Percentiles rank a stretch among this genome's conserved stretches.
Conservation (phyloP, 1,139 yeast genomes). For the Geotrichum reessii region DNA sequence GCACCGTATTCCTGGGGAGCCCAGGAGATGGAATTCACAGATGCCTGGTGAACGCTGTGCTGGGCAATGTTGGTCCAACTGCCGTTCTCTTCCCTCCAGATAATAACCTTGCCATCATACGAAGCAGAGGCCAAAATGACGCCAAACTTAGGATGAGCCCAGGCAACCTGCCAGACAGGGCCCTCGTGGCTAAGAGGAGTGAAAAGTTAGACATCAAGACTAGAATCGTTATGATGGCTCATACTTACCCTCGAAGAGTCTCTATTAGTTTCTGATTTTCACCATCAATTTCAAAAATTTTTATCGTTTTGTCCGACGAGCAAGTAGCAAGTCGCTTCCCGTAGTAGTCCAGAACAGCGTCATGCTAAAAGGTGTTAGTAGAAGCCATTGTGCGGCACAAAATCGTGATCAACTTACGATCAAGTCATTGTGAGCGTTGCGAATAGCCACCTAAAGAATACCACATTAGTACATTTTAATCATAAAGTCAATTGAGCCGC, state of each 20-base stretch:
- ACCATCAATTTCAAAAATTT: slow-evolving; percentile 85
- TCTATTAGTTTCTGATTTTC: slow-evolving; percentile 66
- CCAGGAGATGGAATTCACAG: slow-evolving; percentile 93
- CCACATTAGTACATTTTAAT: neutral
- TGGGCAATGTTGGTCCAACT: slow-evolving; percentile 86
- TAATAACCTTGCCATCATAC: slow-evolving; percentile 87
- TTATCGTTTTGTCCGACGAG: slow-evolving; percentile 90
- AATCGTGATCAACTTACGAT: slow-evolving; percentile 40
- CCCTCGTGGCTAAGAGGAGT: slow-evolving; percentile 64
- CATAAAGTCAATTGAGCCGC: neutral
- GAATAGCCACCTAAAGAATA: slow-evolving; percentile 32
- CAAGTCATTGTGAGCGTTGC: slow-evolving; percentile 53
- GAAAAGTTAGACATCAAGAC: neutral
- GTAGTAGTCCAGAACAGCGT: slow-evolving; percentile 93
- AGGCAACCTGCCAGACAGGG: slow-evolving; percentile 97
- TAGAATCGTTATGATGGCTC: neutral
- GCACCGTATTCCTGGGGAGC: slow-evolving; percentile 98
- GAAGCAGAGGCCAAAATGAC: slow-evolving; percentile 90
- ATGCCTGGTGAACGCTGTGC: slow-evolving; percentile 84
- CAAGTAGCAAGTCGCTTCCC: slow-evolving; percentile 94
- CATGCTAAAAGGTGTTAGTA: slow-evolving; percentile 46
- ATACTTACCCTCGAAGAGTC: slow-evolving; percentile 56
- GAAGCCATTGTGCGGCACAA: neutral
- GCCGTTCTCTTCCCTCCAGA: slow-evolving; percentile 93
- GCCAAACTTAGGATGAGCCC: slow-evolving; percentile 99